Base-by-base conservation (phyloP, 352 stramenopile species). In the Pythium plurisporium region DNA sequence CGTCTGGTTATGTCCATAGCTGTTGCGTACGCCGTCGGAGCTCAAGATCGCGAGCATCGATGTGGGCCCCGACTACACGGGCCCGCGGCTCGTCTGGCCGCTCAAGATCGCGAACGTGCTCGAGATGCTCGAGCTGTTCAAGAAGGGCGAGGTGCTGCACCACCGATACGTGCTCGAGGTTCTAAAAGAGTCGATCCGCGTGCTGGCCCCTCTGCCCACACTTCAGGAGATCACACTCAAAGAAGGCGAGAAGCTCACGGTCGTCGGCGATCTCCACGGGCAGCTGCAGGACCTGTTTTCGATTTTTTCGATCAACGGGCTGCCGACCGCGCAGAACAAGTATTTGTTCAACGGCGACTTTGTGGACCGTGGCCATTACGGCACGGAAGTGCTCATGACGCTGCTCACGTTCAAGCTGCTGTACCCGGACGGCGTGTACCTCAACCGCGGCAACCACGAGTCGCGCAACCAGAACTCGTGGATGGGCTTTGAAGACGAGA, bases 271-370 rank as follows among this genome's bases (percentile, higher is more conserved):
- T 72, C 77, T 98, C 22, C 93, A 98, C 64, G 93, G 93, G n/a
- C 93, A 98, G 63, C 66, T 98, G 17, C 83, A 97, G 36, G 96
- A 99, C 56, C 73, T 98, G 2, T 97, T 95, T 51, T 91, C 90
- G 7, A 98, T 98, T 45, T 97, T 99, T 44, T 96, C 79, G 12
- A 87, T 96, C 59, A 97, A 96, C 58, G 92, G 91, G 0, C 60
- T 96, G 33, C 95, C 95, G 7, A 90, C 74, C 10, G 41, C 47
- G 10, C 89, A 84, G n/a, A 98, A 98, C 71, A 90, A 90, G 62
- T 97, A 98, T 66, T 67, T 99, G 1, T 98, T 99, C 74, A 99
- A 98, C 67, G 95, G 95, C 0, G 95, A 98, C 62, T 98, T 98
- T 68, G 95, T 98, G 33, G 95, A 99, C 62, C 81, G 95, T 20